Conservation (phyloP, 495 filamentous ascomycete species). For the Astrothelium macrocarpum region DNA sequence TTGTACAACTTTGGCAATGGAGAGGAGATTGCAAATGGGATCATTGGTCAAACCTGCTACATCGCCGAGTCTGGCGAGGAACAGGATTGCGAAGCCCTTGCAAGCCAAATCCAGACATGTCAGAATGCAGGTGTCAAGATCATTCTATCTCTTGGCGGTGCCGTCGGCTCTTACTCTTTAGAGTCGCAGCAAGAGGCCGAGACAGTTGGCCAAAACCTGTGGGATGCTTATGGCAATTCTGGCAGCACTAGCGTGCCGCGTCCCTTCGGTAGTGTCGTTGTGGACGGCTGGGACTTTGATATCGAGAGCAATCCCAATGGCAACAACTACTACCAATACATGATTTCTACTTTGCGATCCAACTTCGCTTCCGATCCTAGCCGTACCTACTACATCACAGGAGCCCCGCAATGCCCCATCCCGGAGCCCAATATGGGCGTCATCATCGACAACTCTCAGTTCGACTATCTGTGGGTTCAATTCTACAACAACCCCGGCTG, state of each 20-base stretch:
- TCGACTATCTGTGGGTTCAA: slow-evolving; percentile 35
- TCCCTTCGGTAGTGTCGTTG: slow-evolving; percentile 29
- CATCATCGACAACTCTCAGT: slow-evolving; percentile 24
- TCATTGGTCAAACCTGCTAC: slow-evolving; percentile 27
- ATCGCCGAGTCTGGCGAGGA: slow-evolving; percentile 19
- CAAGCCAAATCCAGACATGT: slow-evolving; percentile 25
- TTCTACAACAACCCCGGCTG: slow-evolving; percentile 41
- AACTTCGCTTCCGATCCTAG: slow-evolving; percentile 17
- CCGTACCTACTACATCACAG: slow-evolving; percentile 33
- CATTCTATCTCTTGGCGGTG: slow-evolving; percentile 32
- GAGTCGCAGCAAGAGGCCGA: slow-evolving; percentile 27
- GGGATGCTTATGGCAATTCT: slow-evolving; percentile 49
- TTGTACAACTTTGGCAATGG: slow-evolving; percentile 61
- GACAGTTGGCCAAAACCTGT: slow-evolving; percentile 51
- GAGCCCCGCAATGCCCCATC: slow-evolving; percentile 33
- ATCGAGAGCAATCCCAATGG: slow-evolving; percentile 24
- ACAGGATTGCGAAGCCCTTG: neutral
- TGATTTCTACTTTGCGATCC: slow-evolving; percentile 26
- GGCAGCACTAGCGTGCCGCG: slow-evolving; percentile 33
- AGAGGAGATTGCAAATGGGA: slow-evolving; percentile 23
- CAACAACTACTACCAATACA: slow-evolving; percentile 25
- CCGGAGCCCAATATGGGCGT: slow-evolving; percentile 28
- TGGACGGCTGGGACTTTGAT: slow-evolving; percentile 37
- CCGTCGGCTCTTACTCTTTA: slow-evolving; percentile 28
- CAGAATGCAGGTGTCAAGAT: slow-evolving; percentile 34